phyloP scores from a whole-genome alignment of 805 yeast species.

The Vanderwaltozyma polyspora region DNA sequence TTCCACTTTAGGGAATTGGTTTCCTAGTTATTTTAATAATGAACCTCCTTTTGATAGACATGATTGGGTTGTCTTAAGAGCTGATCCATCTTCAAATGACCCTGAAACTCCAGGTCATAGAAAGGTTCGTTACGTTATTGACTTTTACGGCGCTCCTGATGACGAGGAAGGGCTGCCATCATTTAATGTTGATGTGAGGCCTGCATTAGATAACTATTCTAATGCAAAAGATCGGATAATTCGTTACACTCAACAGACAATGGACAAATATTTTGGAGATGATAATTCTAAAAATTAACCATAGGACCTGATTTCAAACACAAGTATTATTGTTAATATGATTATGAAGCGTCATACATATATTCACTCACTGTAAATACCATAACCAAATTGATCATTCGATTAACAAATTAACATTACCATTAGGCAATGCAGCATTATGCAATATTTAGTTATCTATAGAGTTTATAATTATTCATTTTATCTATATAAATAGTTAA shows the following conservation, averaged over 20 bases:
- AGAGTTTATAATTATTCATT: too few relatives aligned
- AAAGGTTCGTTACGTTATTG: conserved; percentile 83
- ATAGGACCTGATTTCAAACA: not conserved
- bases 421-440: too few relatives aligned
- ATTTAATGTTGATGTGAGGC: conserved; percentile 87
- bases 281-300: too few relatives aligned
- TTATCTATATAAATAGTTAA: too few relatives aligned
- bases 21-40: conserved; percentile 61
- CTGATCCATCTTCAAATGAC: conserved; percentile 27
- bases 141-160: conserved; percentile 93
- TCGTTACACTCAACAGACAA: conserved; percentile 27
- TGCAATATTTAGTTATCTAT: too few relatives aligned
- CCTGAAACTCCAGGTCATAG: conserved; percentile 39
- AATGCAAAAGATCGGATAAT: conserved; percentile 58
- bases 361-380: too few relatives aligned
- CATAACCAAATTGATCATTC: too few relatives aligned
- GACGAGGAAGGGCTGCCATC: conserved; percentile 84
- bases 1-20: conserved; percentile 50
- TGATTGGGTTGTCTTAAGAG: conserved; percentile 92
- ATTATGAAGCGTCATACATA: not conserved
- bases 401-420: too few relatives aligned
- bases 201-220: conserved; percentile 66
- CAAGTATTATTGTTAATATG: conserved; percentile 4
- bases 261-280: not conserved
- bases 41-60: conserved; percentile 96